Evolutionary conservation across 352 stramenopile genomes (phyloP).

Genomic region (Bremia lactucae): DNA sequence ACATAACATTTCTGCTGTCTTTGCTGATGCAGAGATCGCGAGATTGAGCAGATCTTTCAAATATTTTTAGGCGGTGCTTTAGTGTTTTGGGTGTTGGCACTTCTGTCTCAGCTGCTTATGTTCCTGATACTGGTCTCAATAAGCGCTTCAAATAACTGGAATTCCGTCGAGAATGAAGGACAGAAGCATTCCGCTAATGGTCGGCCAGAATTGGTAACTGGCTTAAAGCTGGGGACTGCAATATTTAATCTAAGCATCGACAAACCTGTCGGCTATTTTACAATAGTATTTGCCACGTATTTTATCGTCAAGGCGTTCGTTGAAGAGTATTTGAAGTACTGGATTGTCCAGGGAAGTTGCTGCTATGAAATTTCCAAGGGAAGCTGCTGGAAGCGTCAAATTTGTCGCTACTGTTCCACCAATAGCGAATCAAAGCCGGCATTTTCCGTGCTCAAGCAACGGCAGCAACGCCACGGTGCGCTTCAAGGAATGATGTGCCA

Average conservation of each 20-base stretch:
- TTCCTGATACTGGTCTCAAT: constrained; percentile 26
- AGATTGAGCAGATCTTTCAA: constrained; percentile 47
- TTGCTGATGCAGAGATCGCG: constrained; percentile 31
- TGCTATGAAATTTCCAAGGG: constrained; percentile 18
- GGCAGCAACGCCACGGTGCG: constrained; percentile 15
- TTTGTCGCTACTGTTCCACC: constrained; percentile 10
- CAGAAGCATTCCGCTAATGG: constrained; percentile 17
- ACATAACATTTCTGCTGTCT: constrained; percentile 2
- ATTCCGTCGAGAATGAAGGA: constrained; percentile 33
- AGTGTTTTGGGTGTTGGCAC: constrained; percentile 26
- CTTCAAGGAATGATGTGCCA: constrained; percentile 37
- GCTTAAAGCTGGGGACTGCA: constrained; percentile 29
- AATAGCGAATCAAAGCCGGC: constrained; percentile 15
- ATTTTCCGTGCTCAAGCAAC: constrained; percentile 17
- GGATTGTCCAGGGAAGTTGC: constrained; percentile 48
- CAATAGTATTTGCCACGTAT: constrained; percentile 38
- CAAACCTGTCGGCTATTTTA: constrained; percentile 50
- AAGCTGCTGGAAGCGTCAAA: constrained; percentile 1
- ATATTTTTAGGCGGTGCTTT: constrained; percentile 47
- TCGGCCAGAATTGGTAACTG: constrained; percentile 7
- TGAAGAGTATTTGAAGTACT: constrained; percentile 58
- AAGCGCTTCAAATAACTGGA: constrained; percentile 51
- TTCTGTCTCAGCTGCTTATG: constrained; percentile 30
- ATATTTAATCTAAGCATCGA: constrained; percentile 37
- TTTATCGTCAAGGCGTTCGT: constrained; percentile 62